phyloP scores from a whole-genome alignment of 441 rosid genomes.

The Melastoma candidum region DNA sequence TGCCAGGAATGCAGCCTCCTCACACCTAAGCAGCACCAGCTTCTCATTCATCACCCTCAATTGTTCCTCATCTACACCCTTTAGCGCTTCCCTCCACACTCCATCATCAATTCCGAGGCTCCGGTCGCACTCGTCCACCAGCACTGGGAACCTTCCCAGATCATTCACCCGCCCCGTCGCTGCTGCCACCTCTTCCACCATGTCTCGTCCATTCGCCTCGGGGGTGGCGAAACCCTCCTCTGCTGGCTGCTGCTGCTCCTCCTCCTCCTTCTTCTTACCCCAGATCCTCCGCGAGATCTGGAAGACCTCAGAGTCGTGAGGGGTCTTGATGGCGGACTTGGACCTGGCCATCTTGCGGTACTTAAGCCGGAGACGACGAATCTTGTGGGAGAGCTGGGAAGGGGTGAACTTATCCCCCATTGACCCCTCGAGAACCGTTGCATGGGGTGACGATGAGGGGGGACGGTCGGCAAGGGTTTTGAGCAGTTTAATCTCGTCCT shows the following conservation, averaged over 20 bases:
- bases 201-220: not conserved
- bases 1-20: conserved; percentile 25
- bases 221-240: not conserved
- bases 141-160: conserved; percentile 6
- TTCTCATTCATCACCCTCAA: conserved; percentile 25
- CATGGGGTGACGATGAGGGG: not conserved
- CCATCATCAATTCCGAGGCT: conserved; percentile 1
- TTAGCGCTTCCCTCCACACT: conserved; percentile 7
- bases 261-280: conserved; percentile 4
- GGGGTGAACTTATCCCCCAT: conserved; percentile 7
- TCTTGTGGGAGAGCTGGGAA: conserved; percentile 8
- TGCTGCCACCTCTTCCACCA: conserved; percentile 2
- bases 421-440: conserved; percentile 1
- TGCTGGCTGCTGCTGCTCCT: not conserved
- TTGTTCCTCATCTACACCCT: conserved; percentile 7
- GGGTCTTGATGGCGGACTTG: conserved; percentile 8
- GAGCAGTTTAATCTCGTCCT: conserved; percentile 11
- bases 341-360: conserved; percentile 6
- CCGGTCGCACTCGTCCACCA: conserved; percentile 10
- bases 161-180: conserved; percentile 1
- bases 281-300: conserved; percentile 9
- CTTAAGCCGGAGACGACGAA: conserved; percentile 8
- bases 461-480: conserved; percentile 3
- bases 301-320: conserved; percentile 8
- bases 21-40: conserved; percentile 21